phyloP scores from a whole-genome alignment of 2,329 filamentous ascomycete species.

The Aspergillus aculeatus region DNA sequence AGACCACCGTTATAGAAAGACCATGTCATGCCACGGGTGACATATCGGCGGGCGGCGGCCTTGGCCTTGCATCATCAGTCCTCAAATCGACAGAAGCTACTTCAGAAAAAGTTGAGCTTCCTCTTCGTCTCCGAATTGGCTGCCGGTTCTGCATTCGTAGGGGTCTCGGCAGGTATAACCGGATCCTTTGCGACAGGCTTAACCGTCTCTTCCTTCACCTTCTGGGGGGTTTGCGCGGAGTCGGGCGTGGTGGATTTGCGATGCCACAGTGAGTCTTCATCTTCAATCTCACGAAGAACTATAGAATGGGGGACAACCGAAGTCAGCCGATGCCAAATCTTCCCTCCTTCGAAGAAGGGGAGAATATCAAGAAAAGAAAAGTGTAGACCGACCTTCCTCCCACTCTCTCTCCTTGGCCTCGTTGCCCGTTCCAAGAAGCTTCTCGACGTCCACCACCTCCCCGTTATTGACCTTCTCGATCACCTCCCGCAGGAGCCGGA shows the following conservation, averaged over 20 bases:
- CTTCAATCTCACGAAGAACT: conserved; percentile 43
- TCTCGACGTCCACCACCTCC: conserved; percentile 77
- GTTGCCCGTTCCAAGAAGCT: conserved; percentile 75
- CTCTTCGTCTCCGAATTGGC: conserved; percentile 20
- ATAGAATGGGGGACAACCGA: not conserved
- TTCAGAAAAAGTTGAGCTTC: conserved; percentile 33
- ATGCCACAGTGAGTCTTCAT: conserved; percentile 41
- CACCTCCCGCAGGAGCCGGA: conserved; percentile 69
- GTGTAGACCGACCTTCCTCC: conserved; percentile 66
- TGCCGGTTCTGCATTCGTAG: conserved; percentile 12
- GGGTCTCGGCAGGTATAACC: conserved; percentile 11
- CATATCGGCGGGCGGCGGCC: not conserved
- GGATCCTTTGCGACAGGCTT: conserved; percentile 16
- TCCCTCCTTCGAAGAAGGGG: too few species aligned
- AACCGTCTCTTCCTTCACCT: not conserved
- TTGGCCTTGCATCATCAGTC: not conserved
- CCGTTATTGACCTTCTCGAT: conserved; percentile 48
- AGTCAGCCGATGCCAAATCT: conserved; percentile 4
- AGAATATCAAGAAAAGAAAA: too few species aligned
- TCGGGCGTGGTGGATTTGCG: conserved; percentile 17
- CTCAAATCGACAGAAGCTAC: not conserved
- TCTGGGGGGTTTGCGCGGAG: not conserved
- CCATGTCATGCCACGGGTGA: not conserved
- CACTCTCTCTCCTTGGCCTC: conserved; percentile 74
- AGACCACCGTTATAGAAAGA: too few species aligned